These are phyloP conservation scores for Austroboletus sp. DNA, from an alignment of 1,284 basidiomycete genomes.

Conservation along the genomic window DNA sequence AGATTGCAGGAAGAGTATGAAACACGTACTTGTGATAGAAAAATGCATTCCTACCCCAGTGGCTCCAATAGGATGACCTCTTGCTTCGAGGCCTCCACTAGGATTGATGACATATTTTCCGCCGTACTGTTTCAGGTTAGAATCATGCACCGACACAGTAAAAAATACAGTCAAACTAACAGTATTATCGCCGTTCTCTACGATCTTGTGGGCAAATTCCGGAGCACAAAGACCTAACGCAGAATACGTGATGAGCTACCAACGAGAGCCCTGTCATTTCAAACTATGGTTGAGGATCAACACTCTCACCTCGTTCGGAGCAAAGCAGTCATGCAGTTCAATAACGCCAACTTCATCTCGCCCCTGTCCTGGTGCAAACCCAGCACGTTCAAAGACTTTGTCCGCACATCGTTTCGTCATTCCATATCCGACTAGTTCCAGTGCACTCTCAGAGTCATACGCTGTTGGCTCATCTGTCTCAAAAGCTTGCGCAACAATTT, in stretches of 20 bases:
- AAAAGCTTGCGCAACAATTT: constrained; percentile 61
- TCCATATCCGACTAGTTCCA: constrained; percentile 68
- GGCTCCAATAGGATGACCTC: constrained; percentile 78
- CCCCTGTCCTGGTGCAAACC: constrained; percentile 54
- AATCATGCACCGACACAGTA: neutral
- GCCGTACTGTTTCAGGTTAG: constrained; percentile 50
- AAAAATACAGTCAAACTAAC: constrained; percentile 33
- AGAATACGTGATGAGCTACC: constrained; percentile 70
- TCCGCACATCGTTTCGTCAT: constrained; percentile 73
- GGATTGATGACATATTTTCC: constrained; percentile 86
- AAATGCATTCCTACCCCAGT: constrained; percentile 83
- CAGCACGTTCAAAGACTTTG: constrained; percentile 65
- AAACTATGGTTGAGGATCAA: neutral
- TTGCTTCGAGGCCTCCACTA: constrained; percentile 77
- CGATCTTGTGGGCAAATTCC: constrained; percentile 68
- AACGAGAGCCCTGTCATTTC: neutral
- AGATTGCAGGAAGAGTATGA: neutral
- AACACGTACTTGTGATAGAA: constrained; percentile 65
- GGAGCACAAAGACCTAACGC: constrained; percentile 66
- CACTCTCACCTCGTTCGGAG: constrained; percentile 59
- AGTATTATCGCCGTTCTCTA: constrained; percentile 75
- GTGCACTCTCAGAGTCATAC: constrained; percentile 59
- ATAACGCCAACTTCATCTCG: constrained; percentile 73
- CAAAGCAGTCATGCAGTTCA: constrained; percentile 84
- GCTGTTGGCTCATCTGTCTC: constrained; percentile 58